Conservation (phyloP, 306 rosid species). For the Urtica urens region DNA sequence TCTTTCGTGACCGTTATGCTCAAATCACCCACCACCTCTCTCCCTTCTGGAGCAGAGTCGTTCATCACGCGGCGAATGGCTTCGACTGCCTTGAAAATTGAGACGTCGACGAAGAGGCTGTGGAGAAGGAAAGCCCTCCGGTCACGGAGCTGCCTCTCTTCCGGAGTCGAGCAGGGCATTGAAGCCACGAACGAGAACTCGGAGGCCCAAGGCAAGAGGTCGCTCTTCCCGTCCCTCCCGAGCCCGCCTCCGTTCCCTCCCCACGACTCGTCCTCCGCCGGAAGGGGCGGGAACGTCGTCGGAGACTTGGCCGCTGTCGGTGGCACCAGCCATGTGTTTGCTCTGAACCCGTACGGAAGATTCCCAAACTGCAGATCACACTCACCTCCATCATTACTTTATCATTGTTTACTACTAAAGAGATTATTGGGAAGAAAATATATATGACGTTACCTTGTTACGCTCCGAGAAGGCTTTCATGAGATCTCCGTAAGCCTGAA, state of each 20-base stretch:
- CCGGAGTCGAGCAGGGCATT: constrained; percentile 86
- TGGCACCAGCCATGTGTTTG: constrained; percentile 96
- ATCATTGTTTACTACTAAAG: no score
- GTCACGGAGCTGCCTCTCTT: constrained; percentile 91
- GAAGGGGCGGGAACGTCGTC: constrained; percentile 61
- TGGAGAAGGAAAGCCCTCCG: constrained; percentile 93
- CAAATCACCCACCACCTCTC: constrained; percentile 69
- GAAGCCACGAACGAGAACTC: constrained; percentile 75
- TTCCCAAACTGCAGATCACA: constrained; percentile 83
- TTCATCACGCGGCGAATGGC: constrained; percentile 50
- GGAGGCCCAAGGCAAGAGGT: constrained; percentile 76
- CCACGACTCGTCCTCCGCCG: constrained; percentile 81
- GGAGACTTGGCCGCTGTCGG: constrained; percentile 69
- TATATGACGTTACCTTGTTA: constrained; percentile 85
- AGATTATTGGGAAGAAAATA: background rate
- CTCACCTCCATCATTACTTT: no score
- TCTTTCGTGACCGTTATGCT: constrained; percentile 58
- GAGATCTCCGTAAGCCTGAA: constrained; percentile 79
- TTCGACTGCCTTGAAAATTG: constrained; percentile 68
- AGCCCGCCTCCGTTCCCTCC: constrained; percentile 96
- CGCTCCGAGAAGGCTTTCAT: constrained; percentile 79
- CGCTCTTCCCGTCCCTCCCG: constrained; percentile 66
- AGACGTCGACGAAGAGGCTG: constrained; percentile 80
- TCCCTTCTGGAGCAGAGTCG: constrained; percentile 27
- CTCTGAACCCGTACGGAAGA: constrained; percentile 90